Percentiles rank a stretch among this genome's conserved stretches.
These are phyloP conservation scores for Fomitopsis palustris DNA, from an alignment of 1,284 basidiomycete genomes.

Conservation along the genomic window DNA sequence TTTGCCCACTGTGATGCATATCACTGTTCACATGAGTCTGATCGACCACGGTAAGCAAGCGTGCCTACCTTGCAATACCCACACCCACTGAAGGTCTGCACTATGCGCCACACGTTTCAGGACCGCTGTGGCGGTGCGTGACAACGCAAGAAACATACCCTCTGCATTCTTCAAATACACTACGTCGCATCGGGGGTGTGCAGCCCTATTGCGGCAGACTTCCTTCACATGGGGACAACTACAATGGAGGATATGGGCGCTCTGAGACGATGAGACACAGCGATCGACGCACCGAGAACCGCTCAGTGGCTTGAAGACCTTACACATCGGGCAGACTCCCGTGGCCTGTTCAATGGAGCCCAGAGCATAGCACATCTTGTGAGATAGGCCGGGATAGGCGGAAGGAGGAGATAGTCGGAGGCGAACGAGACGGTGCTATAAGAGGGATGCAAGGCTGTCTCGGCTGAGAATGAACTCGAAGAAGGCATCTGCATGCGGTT, in stretches of 20 bases:
- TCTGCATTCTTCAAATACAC: slow-evolving; percentile 78
- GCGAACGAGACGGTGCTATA: slow-evolving; percentile 26
- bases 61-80: slow-evolving; percentile 74
- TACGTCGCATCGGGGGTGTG: slow-evolving; percentile 72
- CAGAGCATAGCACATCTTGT: slow-evolving; percentile 66
- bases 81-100: slow-evolving; percentile 78
- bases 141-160: slow-evolving; percentile 42
- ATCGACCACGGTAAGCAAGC: slow-evolving; percentile 20
- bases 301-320: slow-evolving; percentile 60
- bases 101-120: slow-evolving; percentile 33
- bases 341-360: slow-evolving; percentile 65
- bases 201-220: slow-evolving; percentile 64
- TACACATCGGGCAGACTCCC: slow-evolving; percentile 76
- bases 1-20: slow-evolving; percentile 57
- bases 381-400: slow-evolving; percentile 27
- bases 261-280: slow-evolving; percentile 8
- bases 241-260: slow-evolving; percentile 19
- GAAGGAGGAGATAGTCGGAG: slow-evolving; percentile 16
- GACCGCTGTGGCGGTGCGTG: slow-evolving; percentile 16
- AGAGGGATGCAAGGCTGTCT: slow-evolving; percentile 42
- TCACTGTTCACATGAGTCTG: slow-evolving; percentile 24
- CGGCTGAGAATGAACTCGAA: slow-evolving; percentile 40
- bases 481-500: slow-evolving; percentile 46
- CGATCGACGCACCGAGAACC: slow-evolving; percentile 42
- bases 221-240: slow-evolving; percentile 75